Evolutionary conservation across 768 basidiomycete genomes (phyloP).

Genomic region (Rossbeevera mucosa): DNA sequence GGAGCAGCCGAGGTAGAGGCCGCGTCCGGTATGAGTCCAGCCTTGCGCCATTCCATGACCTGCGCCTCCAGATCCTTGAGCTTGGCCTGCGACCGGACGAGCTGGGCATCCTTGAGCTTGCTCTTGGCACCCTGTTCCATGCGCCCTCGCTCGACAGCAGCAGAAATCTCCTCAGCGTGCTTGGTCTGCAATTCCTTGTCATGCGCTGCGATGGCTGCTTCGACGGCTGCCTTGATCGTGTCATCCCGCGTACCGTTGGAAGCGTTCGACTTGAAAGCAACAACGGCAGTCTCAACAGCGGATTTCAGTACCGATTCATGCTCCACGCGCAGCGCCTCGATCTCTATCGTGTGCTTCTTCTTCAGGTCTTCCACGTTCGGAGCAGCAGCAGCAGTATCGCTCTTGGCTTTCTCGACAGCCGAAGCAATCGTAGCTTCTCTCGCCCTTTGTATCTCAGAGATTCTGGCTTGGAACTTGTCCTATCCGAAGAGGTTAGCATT

Average conservation of each 20-base stretch:
- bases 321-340: conserved; percentile 51
- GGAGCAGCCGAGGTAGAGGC: conserved; percentile 26
- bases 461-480: conserved; percentile 59
- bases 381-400: conserved; percentile 30
- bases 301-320: conserved; percentile 51
- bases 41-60: conserved; percentile 52
- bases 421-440: conserved; percentile 50
- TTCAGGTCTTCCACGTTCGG: conserved; percentile 36
- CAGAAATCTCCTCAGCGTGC: conserved; percentile 53
- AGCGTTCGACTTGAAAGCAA: conserved; percentile 35
- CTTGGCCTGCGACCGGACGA: conserved; percentile 54
- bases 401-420: conserved; percentile 54
- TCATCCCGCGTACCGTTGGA: conserved; percentile 31
- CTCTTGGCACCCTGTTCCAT: conserved; percentile 56
- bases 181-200: conserved; percentile 43
- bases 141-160: conserved; percentile 66
- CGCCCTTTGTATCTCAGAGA: conserved; percentile 49
- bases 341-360: conserved; percentile 57
- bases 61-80: conserved; percentile 68
- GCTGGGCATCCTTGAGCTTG: conserved; percentile 67
- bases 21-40: conserved; percentile 43
- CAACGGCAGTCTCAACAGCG: conserved; percentile 45
- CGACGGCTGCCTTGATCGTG: conserved; percentile 44
- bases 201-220: conserved; percentile 45
- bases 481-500: conserved; percentile 26